Conservation (phyloP, 2,329 filamentous ascomycete species). For the Xylaria sp. region DNA sequence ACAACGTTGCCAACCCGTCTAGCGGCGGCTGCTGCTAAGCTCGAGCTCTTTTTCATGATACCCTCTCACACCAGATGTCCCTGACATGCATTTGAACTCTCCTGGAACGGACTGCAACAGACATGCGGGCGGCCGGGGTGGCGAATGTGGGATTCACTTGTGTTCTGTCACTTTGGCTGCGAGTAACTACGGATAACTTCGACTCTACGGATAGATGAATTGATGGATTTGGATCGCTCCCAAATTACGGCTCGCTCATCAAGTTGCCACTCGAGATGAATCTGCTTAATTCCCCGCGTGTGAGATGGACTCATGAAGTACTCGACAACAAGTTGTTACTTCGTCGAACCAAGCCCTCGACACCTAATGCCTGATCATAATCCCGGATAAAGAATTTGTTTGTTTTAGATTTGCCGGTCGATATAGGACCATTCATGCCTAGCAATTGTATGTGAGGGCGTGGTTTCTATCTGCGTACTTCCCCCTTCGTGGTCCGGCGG, state of each 20-base stretch:
- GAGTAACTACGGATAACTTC: slow-evolving; percentile 32
- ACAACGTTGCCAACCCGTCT: slow-evolving; percentile 89
- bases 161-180: slow-evolving; percentile 41
- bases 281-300: slow-evolving; percentile 35
- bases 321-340: slow-evolving; percentile 21
- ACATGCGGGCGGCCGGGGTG: slow-evolving; percentile 46
- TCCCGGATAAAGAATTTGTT: slow-evolving; percentile 45
- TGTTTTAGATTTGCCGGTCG: slow-evolving; percentile 47
- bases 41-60: slow-evolving; percentile 45
- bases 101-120: slow-evolving; percentile 45
- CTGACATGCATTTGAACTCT: slow-evolving; percentile 43
- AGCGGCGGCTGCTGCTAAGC: slow-evolving; percentile 90
- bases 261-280: slow-evolving; percentile 26
- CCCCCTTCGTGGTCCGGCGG: slow-evolving; percentile 33
- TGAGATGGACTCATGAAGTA: slow-evolving; percentile 39
- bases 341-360: slow-evolving; percentile 34
- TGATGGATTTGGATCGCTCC: slow-evolving; percentile 47
- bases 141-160: slow-evolving; percentile 39
- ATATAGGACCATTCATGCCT: slow-evolving; percentile 39
- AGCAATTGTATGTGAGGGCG: slow-evolving; percentile 42
- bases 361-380: slow-evolving; percentile 43
- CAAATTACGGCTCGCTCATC: slow-evolving; percentile 26
- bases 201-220: slow-evolving; percentile 48
- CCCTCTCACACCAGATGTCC: slow-evolving; percentile 43
- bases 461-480: slow-evolving; percentile 36